Conservation (phyloP, 179 eudicot genomes). For the Silene noctiflora region DNA sequence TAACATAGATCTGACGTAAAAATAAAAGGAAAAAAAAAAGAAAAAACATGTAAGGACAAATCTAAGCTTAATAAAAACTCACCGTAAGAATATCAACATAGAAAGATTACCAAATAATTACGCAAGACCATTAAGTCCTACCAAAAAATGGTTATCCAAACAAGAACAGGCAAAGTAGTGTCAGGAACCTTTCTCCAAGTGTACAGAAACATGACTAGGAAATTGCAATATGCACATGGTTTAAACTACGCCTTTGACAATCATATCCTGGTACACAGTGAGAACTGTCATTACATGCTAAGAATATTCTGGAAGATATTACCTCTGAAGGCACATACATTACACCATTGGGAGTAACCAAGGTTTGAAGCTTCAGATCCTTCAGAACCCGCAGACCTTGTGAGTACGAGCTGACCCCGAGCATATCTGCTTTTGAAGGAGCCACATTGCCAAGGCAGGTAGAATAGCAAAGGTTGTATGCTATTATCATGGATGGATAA, state of each 20-base stretch:
- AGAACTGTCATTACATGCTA: neutral
- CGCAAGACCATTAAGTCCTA: neutral
- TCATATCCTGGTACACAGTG: neutral
- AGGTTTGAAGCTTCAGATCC: constrained; percentile 49
- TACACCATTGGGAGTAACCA: constrained; percentile 92
- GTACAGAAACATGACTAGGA: neutral
- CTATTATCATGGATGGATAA: constrained; percentile 98
- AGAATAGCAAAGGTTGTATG: constrained; percentile 95
- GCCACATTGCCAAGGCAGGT: constrained; percentile 85
- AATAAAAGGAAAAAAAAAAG: too few relatives aligned
- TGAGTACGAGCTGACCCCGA: constrained; percentile 81
- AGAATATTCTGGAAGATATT: constrained; percentile 13
- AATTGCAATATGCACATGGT: constrained; percentile 2
- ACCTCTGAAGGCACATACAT: constrained; percentile 85
- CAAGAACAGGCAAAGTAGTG: neutral
- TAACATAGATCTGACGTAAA: neutral
- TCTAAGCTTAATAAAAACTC: neutral
- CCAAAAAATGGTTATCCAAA: neutral
- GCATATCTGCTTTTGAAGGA: constrained; percentile 62
- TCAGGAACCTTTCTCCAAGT: constrained; percentile 1
- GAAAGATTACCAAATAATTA: neutral
- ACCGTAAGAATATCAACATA: neutral
- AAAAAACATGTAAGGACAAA: neutral
- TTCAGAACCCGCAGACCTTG: constrained; percentile 49
- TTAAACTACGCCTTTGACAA: constrained; percentile 5